phyloP scores from a whole-genome alignment of 805 yeast species.

The Monosporozyma unispora region DNA sequence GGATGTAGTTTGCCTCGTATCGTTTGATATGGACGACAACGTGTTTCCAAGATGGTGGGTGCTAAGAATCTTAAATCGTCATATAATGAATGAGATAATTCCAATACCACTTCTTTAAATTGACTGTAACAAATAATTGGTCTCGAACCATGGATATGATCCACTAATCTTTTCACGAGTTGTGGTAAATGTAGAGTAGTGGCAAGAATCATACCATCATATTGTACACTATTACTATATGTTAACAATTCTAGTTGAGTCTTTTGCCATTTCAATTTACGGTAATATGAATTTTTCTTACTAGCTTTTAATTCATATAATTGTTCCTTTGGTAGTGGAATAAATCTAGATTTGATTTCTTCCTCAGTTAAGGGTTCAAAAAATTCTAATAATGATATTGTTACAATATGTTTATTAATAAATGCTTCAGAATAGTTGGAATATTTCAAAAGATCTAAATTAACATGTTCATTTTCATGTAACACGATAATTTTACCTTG shows the following conservation, averaged over 20 bases:
- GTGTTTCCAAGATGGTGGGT: conserved; percentile 72
- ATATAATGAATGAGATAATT: conserved; percentile 55
- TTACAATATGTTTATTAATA: conserved; percentile 48
- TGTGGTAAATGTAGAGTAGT: conserved; percentile 64
- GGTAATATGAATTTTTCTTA: conserved; percentile 56
- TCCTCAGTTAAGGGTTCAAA: conserved; percentile 57
- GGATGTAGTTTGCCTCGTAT: conserved; percentile 94
- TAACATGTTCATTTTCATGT: conserved; percentile 93
- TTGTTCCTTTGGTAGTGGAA: conserved; percentile 39
- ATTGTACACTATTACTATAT: conserved; percentile 42
- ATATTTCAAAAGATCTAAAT: conserved; percentile 58
- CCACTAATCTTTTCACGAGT: conserved; percentile 52
- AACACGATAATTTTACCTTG: conserved; percentile 59
- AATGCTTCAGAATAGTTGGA: conserved; percentile 52
- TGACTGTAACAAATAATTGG: conserved; percentile 79
- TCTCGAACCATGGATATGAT: conserved; percentile 71
- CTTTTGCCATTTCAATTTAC: conserved; percentile 46
- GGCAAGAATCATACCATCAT: conserved; percentile 69
- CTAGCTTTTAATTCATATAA: conserved; percentile 46
- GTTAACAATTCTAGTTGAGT: conserved; percentile 38
- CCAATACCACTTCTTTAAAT: conserved; percentile 69
- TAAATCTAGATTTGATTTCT: conserved; percentile 36
- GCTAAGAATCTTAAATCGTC: conserved; percentile 66
- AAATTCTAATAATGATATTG: conserved; percentile 71
- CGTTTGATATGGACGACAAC: conserved; percentile 83